Percentiles rank a stretch among this genome's conserved stretches.
These are phyloP conservation scores for Coprinellus aureogranulatus DNA, from an alignment of 768 basidiomycete genomes.

Conservation along the genomic window DNA sequence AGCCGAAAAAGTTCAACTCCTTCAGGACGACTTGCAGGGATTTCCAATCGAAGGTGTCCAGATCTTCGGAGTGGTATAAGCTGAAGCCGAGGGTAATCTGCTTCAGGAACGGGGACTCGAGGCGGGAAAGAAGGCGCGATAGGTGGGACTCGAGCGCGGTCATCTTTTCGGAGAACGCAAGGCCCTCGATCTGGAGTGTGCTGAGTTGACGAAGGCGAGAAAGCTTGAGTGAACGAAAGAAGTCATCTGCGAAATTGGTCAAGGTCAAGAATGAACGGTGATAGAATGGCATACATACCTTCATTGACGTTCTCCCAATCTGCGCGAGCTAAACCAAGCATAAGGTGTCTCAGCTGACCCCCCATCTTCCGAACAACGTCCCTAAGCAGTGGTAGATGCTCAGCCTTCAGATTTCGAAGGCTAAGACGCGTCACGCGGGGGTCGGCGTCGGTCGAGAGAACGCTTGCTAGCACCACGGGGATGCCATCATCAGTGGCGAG, in stretches of 20 bases:
- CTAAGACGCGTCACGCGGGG: slow-evolving; percentile 12
- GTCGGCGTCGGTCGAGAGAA: background rate
- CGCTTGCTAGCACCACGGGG: slow-evolving; percentile 20
- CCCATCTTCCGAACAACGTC: slow-evolving; percentile 12
- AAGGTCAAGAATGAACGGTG: too few relatives aligned
- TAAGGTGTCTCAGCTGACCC: slow-evolving; percentile 16
- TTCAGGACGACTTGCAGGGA: slow-evolving; percentile 19
- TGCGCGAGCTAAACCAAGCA: slow-evolving; percentile 13
- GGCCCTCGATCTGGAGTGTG: slow-evolving; percentile 17
- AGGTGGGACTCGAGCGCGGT: slow-evolving; percentile 14
- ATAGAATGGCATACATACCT: slow-evolving; percentile 4
- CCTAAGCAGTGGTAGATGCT: slow-evolving; percentile 17
- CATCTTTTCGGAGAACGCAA: slow-evolving; percentile 7
- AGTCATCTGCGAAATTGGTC: slow-evolving; percentile 12
- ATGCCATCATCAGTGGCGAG: slow-evolving; percentile 24
- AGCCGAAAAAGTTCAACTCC: slow-evolving; percentile 21
- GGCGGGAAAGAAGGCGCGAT: slow-evolving; percentile 14
- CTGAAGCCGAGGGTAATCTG: slow-evolving; percentile 14
- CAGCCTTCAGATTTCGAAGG: slow-evolving; percentile 15
- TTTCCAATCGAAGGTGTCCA: slow-evolving; percentile 16
- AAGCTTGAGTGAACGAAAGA: slow-evolving; percentile 16
- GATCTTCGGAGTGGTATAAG: slow-evolving; percentile 1
- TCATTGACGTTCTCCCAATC: slow-evolving; percentile 1
- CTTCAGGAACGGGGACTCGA: slow-evolving; percentile 27
- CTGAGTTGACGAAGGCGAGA: slow-evolving; percentile 18